Percentiles rank a stretch among this genome's conserved stretches.
Conservation (phyloP, 306 rosid species). For the Rosa chinensis region DNA sequence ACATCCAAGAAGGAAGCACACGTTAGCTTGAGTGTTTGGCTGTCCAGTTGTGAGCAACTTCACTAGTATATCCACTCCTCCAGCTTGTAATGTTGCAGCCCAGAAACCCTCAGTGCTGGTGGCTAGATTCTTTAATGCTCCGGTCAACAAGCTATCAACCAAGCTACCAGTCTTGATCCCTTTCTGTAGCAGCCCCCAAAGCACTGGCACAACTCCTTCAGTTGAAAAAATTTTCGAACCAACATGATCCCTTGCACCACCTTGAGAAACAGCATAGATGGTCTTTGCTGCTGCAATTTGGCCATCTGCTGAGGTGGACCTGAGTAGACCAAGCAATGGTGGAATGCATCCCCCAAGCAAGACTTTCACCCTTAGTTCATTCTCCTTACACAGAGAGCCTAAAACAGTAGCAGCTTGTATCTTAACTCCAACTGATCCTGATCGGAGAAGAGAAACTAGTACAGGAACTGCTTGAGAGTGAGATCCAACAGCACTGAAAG, state of each 20-base stretch:
- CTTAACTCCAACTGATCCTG: conserved; percentile 90
- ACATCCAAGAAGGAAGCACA: conserved; percentile 88
- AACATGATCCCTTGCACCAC: conserved; percentile 87
- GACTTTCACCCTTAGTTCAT: conserved; percentile 93
- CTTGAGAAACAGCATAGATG: conserved; percentile 96
- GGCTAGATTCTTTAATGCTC: conserved; percentile 89
- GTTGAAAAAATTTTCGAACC: conserved; percentile 98
- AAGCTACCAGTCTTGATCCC: conserved; percentile 75
- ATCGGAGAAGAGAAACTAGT: conserved; percentile 97
- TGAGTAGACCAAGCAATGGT: conserved; percentile 92
- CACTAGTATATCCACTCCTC: conserved; percentile 84
- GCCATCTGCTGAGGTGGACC: conserved; percentile 85
- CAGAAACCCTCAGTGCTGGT: conserved; percentile 95
- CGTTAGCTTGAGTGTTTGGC: conserved; percentile 75
- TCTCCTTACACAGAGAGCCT: conserved; percentile 94
- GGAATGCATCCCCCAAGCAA: conserved; percentile 99
- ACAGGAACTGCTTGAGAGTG: conserved; percentile 99
- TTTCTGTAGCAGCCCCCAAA: conserved; percentile 77
- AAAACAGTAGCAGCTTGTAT: conserved; percentile 94
- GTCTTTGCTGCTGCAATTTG: conserved; percentile 97
- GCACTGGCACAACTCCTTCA: conserved; percentile 98
- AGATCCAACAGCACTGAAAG: conserved; percentile 99
- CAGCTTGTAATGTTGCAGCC: conserved; percentile 80
- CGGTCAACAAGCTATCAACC: conserved; percentile 84
- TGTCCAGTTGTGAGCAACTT: conserved; percentile 81